A percentile compares a stretch with the other conserved stretches of the same genome.
These are phyloP conservation scores for Epichloe elymi DNA, from an alignment of 2,329 filamentous ascomycete genomes.

Conservation along the genomic window DNA sequence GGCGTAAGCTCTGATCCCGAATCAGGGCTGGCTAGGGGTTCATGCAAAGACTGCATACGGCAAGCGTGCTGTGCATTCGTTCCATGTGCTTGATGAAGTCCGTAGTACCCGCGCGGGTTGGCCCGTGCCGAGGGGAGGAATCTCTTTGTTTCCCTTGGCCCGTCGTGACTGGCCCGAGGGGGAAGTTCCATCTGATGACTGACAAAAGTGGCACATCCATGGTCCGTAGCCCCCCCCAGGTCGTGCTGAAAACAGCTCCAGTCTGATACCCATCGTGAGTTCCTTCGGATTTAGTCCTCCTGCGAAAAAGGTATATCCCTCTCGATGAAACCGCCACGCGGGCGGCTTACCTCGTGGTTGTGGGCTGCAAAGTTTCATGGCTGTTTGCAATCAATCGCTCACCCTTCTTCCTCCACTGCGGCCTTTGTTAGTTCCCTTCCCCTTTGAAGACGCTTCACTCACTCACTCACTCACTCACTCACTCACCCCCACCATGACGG, in stretches of 20 bases:
- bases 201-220: too few species aligned
- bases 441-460: background rate
- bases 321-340: background rate
- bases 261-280: too few species aligned
- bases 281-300: too few species aligned
- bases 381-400: background rate
- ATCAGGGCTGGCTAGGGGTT: background rate
- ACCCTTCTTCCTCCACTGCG: background rate
- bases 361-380: background rate
- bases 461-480: background rate
- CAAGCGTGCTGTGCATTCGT: background rate
- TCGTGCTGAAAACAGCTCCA: too few species aligned
- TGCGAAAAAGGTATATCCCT: too few species aligned
- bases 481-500: background rate
- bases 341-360: background rate
- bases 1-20: background rate
- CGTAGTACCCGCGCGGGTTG: too few species aligned
- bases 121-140: background rate
- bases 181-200: too few species aligned
- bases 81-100: too few species aligned
- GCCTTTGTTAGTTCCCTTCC: slow-evolving; percentile 2
- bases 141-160: background rate
- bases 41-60: background rate
- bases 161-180: background rate
- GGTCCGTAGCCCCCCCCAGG: too few species aligned